Conservation (phyloP, 768 basidiomycete species). For the Rhodocollybia butyracea region DNA sequence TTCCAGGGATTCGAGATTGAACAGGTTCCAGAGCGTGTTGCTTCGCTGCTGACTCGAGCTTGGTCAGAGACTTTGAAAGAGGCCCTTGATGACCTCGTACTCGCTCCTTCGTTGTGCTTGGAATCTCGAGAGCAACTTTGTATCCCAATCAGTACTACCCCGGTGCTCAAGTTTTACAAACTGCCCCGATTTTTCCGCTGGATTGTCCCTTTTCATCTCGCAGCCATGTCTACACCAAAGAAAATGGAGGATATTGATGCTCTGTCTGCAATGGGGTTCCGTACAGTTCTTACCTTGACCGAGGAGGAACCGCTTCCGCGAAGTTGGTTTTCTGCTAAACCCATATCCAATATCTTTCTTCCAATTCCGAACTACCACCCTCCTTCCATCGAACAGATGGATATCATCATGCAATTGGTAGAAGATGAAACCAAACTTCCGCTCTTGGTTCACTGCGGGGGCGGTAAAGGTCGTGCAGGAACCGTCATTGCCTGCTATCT, state of each 20-base stretch:
- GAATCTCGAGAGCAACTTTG: conserved; percentile 36
- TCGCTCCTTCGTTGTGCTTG: conserved; percentile 36
- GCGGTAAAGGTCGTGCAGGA: conserved; percentile 61
- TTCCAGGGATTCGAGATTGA: conserved; percentile 38
- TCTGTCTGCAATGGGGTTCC: conserved; percentile 47
- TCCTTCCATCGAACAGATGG: conserved; percentile 61
- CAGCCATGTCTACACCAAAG: conserved; percentile 60
- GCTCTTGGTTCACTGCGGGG: conserved; percentile 57
- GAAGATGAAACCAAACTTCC: conserved; percentile 44
- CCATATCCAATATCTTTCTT: conserved; percentile 50
- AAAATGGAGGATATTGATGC: conserved; percentile 44
- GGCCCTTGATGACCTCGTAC: conserved; percentile 26
- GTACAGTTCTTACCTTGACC: conserved; percentile 56
- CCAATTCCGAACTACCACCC: conserved; percentile 52
- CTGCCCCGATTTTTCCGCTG: conserved; percentile 62
- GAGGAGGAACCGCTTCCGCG: conserved; percentile 48
- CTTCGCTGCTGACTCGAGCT: conserved; percentile 30
- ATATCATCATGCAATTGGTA: conserved; percentile 46
- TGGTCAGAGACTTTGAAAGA: conserved; percentile 38
- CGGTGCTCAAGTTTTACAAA: conserved; percentile 25
- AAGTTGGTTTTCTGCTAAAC: conserved; percentile 44
- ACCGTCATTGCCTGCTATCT: conserved; percentile 61
- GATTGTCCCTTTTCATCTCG: conserved; percentile 56
- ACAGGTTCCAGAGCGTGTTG: conserved; percentile 34
- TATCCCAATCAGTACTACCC: background rate